phyloP scores from a whole-genome alignment of 257 asterid genomes.

The Solanum megistacrolobum region DNA sequence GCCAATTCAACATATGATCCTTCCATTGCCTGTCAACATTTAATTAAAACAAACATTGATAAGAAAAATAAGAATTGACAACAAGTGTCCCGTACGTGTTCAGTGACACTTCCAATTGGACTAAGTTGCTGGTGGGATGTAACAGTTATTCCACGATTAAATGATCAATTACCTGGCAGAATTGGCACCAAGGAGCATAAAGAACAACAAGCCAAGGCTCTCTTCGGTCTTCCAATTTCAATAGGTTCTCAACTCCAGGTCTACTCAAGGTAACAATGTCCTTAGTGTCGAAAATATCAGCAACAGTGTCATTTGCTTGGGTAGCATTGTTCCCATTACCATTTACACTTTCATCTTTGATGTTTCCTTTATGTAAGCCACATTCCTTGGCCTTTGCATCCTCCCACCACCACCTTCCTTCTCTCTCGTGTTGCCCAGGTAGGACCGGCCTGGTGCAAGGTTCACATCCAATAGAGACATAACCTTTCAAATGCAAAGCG shows the following conservation, averaged over 20 bases:
- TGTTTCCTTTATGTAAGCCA: constrained; percentile 79
- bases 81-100: not conserved
- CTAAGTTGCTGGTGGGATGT: not conserved
- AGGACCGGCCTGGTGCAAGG: constrained; percentile 81
- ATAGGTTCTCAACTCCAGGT: constrained; percentile 64
- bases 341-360: constrained; percentile 40
- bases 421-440: constrained; percentile 92
- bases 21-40: constrained; percentile 45
- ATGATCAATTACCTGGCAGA: constrained; percentile 39
- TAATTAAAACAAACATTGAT: not conserved
- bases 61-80: not conserved
- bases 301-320: constrained; percentile 26
- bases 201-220: constrained; percentile 77
- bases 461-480: constrained; percentile 73
- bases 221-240: constrained; percentile 45
- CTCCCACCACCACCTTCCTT: constrained; percentile 99
- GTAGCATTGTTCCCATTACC: constrained; percentile 5
- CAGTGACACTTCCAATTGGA: not conserved
- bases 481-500: constrained; percentile 61
- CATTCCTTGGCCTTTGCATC: constrained; percentile 93
- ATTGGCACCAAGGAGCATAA: constrained; percentile 84
- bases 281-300: constrained; percentile 42
- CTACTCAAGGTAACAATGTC: constrained; percentile 45
- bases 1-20: constrained; percentile 52
- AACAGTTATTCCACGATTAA: not conserved